A percentile compares a stretch with the other conserved stretches of the same genome.
These are phyloP conservation scores for Argentina anserina DNA, from an alignment of 306 rosid genomes.

Conservation along the genomic window DNA sequence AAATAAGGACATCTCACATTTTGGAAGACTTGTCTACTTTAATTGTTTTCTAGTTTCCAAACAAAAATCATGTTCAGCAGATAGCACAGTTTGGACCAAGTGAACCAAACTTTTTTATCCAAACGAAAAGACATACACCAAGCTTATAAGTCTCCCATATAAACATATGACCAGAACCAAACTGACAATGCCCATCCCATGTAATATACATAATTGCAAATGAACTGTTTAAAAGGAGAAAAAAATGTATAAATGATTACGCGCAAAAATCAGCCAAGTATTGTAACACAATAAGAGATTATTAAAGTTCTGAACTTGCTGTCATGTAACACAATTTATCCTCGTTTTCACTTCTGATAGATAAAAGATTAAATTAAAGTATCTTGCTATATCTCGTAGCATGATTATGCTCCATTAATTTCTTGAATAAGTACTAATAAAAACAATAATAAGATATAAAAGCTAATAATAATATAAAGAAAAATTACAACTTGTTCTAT, in stretches of 20 bases:
- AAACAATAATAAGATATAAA: neutral
- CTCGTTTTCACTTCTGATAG: neutral
- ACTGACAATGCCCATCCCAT: neutral
- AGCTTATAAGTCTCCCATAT: neutral
- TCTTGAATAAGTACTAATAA: no score
- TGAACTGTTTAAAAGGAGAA: neutral
- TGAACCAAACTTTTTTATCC: neutral
- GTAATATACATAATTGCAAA: neutral
- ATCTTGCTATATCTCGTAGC: no score
- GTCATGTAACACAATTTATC: neutral
- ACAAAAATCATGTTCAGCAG: neutral
- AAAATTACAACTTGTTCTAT: neutral
- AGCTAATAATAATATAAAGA: neutral
- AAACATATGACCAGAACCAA: neutral
- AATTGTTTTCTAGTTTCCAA: neutral
- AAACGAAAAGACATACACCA: neutral
- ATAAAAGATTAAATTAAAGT: no score
- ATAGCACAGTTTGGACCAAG: neutral
- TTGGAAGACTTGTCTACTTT: neutral
- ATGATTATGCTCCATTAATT: no score
- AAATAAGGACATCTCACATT: neutral
- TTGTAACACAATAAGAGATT: neutral
- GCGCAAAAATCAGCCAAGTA: neutral
- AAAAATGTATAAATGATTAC: no score
- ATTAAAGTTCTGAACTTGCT: neutral